Evolutionary conservation across 2,329 filamentous ascomycete genomes (phyloP), one percentile per base, ranked within the genome.

Genomic region (Tolypocladium guangdongense): DNA sequence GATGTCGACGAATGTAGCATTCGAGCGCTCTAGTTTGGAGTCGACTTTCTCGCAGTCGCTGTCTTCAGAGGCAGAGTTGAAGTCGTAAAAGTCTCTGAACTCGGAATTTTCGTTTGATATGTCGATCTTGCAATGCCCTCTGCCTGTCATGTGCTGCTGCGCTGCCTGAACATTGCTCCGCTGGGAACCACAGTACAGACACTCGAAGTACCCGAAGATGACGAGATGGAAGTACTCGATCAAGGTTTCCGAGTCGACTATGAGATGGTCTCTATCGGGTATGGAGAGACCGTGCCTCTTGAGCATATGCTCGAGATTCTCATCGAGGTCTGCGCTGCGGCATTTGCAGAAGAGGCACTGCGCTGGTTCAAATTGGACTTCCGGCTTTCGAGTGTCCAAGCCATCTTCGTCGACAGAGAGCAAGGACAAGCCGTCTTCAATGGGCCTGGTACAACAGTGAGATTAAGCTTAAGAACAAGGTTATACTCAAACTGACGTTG

Each of bases 61-160:
- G 4, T 45, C 41, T 18, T n/a, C 41, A 18, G 41, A 45, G 7
- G 4, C 41, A n/a, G 30, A n/a, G 37, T 27, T 24, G 18, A 51
- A 43, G 16, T 51, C 37, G 51, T 72, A 77, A 51, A 76, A 75
- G n/a, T 71, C 68, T 16, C 60, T 57, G 50, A 67, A 68, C 43
- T 76, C 72, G 0, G 65, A 66, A 24, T 64, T 66, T 4, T 65
- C 56, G 3, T 63, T 60, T 0, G 62, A 52, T 0, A 73, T 58
- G 33, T 75, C 66, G 38, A 78, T 64, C 24, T 63, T 68, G 58
- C 76, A 79, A 54, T 80, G 76, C 0, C 74, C 71, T 49, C 75
- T 78, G 2, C 64, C 68, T 0, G 64, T 58, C 76, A 79, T 80
- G 52, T 80, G 78, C 37, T 78, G 74, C 56, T 77, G 75, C 0